Percentiles rank a stretch among this genome's conserved stretches.
Conservation (phyloP, 352 stramenopile genomes). For the Phytophthora citrophthora region DNA sequence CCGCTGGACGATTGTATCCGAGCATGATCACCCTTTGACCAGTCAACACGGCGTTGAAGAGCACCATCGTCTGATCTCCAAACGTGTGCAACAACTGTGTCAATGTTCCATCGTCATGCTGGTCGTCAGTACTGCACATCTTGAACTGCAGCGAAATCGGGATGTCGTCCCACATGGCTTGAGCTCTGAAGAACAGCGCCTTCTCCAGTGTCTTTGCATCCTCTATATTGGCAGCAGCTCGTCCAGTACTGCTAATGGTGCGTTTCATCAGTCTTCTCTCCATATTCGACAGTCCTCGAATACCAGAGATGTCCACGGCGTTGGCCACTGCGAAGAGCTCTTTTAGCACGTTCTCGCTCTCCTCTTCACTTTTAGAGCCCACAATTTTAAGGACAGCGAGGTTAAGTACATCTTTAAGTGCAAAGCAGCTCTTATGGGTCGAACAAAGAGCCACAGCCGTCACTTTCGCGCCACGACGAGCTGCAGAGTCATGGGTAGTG, state of each 20-base stretch:
- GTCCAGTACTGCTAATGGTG: constrained; percentile 62
- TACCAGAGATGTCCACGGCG: constrained; percentile 62
- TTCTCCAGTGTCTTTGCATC: constrained; percentile 59
- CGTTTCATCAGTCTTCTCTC: constrained; percentile 79
- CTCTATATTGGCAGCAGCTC: constrained; percentile 32
- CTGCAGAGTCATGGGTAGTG: constrained; percentile 78
- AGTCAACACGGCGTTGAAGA: constrained; percentile 89
- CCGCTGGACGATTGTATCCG: constrained; percentile 83
- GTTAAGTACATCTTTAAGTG: constrained; percentile 78
- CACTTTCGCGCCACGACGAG: constrained; percentile 77
- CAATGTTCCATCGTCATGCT: constrained; percentile 82
- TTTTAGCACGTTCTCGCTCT: constrained; percentile 55
- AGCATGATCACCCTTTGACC: constrained; percentile 81
- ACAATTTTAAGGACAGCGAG: constrained; percentile 78
- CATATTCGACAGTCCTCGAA: constrained; percentile 74
- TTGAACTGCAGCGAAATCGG: constrained; percentile 80
- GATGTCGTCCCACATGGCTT: constrained; percentile 64
- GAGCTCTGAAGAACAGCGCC: constrained; percentile 65
- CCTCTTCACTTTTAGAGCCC: constrained; percentile 43
- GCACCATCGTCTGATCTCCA: constrained; percentile 83
- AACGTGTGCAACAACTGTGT: constrained; percentile 77
- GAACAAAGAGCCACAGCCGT: constrained; percentile 87
- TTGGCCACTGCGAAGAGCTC: constrained; percentile 81
- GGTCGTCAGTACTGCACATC: constrained; percentile 83
- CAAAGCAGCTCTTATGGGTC: constrained; percentile 78